Conservation (phyloP, 2,329 filamentous ascomycete species). For the Aspergillus quadricinctus region DNA sequence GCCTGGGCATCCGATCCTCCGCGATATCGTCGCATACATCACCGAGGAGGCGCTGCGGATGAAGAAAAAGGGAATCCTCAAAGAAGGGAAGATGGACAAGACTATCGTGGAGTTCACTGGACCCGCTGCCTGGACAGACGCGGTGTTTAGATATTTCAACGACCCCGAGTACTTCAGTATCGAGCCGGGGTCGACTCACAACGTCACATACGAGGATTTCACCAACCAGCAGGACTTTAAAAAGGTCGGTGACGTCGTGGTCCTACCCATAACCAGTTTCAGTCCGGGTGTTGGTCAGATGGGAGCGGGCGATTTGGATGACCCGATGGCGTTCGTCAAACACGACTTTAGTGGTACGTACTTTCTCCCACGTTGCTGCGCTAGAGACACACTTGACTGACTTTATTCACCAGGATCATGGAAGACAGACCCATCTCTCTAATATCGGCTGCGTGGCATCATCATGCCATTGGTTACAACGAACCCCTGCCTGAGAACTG, state of each 20-base stretch:
- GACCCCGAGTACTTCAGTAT: slow-evolving; percentile 84
- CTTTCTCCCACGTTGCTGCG: not conserved
- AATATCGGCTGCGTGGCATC: not conserved
- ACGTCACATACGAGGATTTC: slow-evolving; percentile 83
- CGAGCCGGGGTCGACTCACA: slow-evolving; percentile 57
- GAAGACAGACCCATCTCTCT: slow-evolving; percentile 35
- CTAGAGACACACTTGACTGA: not conserved
- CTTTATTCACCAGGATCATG: slow-evolving; percentile 27
- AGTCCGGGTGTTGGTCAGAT: slow-evolving; percentile 92
- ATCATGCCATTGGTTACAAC: not conserved
- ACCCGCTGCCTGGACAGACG: slow-evolving; percentile 90
- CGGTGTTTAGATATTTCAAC: slow-evolving; percentile 90
- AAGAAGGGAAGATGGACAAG: slow-evolving; percentile 59
- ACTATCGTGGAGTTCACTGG: slow-evolving; percentile 91
- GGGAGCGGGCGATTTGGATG: slow-evolving; percentile 80
- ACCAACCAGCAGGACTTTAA: slow-evolving; percentile 78
- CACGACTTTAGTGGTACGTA: slow-evolving; percentile 84
- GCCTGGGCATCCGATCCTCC: slow-evolving; percentile 84
- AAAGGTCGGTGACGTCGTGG: slow-evolving; percentile 87
- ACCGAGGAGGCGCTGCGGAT: slow-evolving; percentile 73
- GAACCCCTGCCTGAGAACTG: not conserved
- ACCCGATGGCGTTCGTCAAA: slow-evolving; percentile 96
- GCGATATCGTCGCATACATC: slow-evolving; percentile 81
- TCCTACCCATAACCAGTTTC: slow-evolving; percentile 95
- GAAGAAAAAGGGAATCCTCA: slow-evolving; percentile 64